These are phyloP conservation scores for Pisolithus orientalis DNA, from an alignment of 768 basidiomycete species.

Conservation along the genomic window DNA sequence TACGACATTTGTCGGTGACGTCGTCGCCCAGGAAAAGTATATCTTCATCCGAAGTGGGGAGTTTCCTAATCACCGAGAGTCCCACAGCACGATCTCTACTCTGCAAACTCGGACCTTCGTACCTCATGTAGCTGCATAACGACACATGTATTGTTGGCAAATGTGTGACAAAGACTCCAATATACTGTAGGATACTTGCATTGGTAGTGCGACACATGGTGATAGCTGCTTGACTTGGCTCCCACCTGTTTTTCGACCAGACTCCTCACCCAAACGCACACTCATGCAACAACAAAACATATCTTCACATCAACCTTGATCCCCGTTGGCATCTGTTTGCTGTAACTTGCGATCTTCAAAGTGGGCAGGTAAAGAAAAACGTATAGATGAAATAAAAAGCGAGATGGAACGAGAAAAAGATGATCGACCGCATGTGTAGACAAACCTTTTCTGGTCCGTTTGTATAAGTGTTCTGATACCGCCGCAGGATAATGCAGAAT, in stretches of 20 bases:
- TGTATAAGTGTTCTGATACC: conserved; percentile 15
- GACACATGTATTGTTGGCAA: not conserved
- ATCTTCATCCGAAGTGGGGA: not conserved
- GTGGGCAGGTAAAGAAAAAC: not conserved
- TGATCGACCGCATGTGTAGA: conserved; percentile 24
- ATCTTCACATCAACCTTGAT: conserved; percentile 7
- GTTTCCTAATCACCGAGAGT: not conserved
- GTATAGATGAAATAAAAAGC: not conserved
- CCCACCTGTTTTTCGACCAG: not conserved
- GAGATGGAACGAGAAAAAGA: conserved; percentile 6
- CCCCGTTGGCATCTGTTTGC: not conserved
- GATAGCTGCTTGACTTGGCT: not conserved
- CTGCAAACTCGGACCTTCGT: conserved; percentile 13
- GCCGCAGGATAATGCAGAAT: not conserved
- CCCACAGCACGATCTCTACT: conserved; percentile 6
- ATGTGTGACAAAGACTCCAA: not conserved
- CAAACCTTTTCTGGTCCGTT: conserved; percentile 6
- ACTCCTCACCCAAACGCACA: not conserved
- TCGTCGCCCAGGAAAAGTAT: not conserved
- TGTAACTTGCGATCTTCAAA: not conserved
- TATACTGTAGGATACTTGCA: not conserved
- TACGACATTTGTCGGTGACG: conserved; percentile 17
- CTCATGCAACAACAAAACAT: not conserved
- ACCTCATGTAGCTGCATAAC: conserved; percentile 13
- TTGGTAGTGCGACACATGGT: not conserved